These are phyloP conservation scores for Candida xyloterini DNA, from an alignment of 805 yeast species.

Conservation along the genomic window DNA sequence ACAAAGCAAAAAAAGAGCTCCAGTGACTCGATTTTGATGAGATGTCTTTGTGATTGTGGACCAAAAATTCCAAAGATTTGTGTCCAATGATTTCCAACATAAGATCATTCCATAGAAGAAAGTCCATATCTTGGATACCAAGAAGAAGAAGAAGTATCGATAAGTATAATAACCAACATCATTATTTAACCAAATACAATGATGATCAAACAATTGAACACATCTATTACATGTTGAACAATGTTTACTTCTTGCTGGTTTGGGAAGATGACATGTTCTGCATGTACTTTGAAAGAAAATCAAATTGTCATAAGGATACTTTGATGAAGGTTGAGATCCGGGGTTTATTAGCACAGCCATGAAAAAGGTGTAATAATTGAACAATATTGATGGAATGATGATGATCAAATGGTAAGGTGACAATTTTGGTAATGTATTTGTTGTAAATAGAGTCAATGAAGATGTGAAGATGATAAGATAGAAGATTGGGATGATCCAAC, in stretches of 20 bases:
- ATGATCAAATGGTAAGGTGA: conserved; percentile 15
- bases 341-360: conserved; percentile 43
- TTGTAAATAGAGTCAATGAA: conserved; percentile 27
- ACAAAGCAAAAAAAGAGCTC: conserved; percentile 41
- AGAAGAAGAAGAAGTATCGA: conserved; percentile 43
- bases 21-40: conserved; percentile 38
- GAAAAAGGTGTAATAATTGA: conserved; percentile 36
- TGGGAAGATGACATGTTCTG: conserved; percentile 57
- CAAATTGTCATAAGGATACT: conserved; percentile 33
- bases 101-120: conserved; percentile 42
- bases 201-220: conserved; percentile 61
- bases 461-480: conserved; percentile 37
- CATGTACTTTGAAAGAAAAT: conserved; percentile 40
- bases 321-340: conserved; percentile 34
- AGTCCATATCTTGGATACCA: conserved; percentile 34
- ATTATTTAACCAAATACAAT: conserved; percentile 53
- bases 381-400: conserved; percentile 33
- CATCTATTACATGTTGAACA: conserved; percentile 70
- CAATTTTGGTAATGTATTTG: conserved; percentile 17
- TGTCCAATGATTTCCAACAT: conserved; percentile 30
- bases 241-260: conserved; percentile 76
- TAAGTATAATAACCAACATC: conserved; percentile 54
- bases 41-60: conserved; percentile 28
- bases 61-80: conserved; percentile 3
- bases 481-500: conserved; percentile 45